A percentile compares a stretch with the other conserved stretches of the same genome.
Conservation (phyloP, 2,329 filamentous ascomycete genomes). For the Westerdykella sp. region DNA sequence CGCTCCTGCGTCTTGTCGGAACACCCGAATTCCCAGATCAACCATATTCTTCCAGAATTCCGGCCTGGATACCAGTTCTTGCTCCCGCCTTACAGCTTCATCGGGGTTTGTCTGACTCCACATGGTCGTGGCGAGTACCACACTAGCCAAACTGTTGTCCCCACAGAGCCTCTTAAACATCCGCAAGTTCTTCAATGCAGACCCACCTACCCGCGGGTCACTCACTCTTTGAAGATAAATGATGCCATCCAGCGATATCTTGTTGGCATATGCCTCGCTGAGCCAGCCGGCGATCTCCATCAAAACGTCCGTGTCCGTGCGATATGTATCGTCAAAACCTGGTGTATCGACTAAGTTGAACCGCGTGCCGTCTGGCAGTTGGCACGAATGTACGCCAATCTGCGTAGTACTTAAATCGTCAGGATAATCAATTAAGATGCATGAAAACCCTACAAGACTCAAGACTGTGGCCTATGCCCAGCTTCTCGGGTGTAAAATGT, state of each 20-base stretch:
- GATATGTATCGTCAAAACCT: conserved; percentile 44
- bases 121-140: conserved; percentile 41
- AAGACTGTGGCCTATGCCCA: conserved; percentile 23
- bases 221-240: conserved; percentile 45
- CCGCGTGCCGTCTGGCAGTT: too few species aligned
- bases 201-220: conserved; percentile 38
- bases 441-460: conserved; percentile 13
- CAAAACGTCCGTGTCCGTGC: conserved; percentile 43
- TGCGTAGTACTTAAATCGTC: too few species aligned
- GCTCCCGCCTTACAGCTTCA: conserved; percentile 1
- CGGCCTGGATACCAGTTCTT: conserved; percentile 1
- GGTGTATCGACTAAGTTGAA: conserved; percentile 42
- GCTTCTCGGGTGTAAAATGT: conserved; percentile 9
- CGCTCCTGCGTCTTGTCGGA: conserved; percentile 6
- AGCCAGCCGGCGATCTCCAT: conserved; percentile 40
- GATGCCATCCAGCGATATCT: conserved; percentile 39
- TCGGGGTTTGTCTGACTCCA: conserved; percentile 26
- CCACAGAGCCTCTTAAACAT: conserved; percentile 46
- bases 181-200: conserved; percentile 37
- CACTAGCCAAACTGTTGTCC: conserved; percentile 36
- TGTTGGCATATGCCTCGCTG: conserved; percentile 19
- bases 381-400: too few species aligned
- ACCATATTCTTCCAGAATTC: conserved; percentile 9
- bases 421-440: too few species aligned
- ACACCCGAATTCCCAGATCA: conserved; percentile 8